These are phyloP conservation scores for Diutina mesorugosa DNA, from an alignment of 1,139 yeast species.

Conservation along the genomic window DNA sequence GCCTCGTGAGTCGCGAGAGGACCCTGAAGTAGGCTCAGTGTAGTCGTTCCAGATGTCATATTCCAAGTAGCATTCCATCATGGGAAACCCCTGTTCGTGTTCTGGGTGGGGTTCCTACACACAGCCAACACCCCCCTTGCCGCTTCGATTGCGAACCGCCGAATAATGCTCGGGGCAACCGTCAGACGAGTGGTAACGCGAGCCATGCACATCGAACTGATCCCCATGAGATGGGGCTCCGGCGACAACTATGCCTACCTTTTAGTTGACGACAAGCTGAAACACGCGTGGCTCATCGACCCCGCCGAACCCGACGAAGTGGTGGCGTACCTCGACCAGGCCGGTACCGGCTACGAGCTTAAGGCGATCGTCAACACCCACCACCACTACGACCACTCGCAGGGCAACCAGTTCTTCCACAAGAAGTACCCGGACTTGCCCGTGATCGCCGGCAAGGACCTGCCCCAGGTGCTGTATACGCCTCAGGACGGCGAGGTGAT, in stretches of 20 bases:
- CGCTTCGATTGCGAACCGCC: background rate
- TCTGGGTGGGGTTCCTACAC: background rate
- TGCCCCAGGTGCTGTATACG: constrained; percentile 53
- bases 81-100: too few species aligned
- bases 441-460: constrained; percentile 77
- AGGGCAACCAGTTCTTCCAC: constrained; percentile 53
- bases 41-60: too few species aligned
- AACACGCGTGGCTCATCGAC: constrained; percentile 74
- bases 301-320: constrained; percentile 77
- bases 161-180: background rate
- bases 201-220: constrained; percentile 66
- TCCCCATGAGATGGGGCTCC: constrained; percentile 91
- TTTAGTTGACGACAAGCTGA: constrained; percentile 53
- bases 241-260: constrained; percentile 89
- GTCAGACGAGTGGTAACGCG: constrained; percentile 10
- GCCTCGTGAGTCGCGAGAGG: too few species aligned
- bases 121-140: background rate
- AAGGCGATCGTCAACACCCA: constrained; percentile 86
- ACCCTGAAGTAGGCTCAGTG: too few species aligned
- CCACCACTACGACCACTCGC: constrained; percentile 91
- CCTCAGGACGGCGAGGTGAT: constrained; percentile 56
- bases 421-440: constrained; percentile 40
- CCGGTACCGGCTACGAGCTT: constrained; percentile 26
- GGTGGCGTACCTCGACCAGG: constrained; percentile 11
- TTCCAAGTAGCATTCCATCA: too few species aligned